A percentile compares a stretch with the other conserved stretches of the same genome.
These are phyloP conservation scores for Cavenderia fasciculata DNA, from an alignment of 78 protist genomes.

Conservation along the genomic window DNA sequence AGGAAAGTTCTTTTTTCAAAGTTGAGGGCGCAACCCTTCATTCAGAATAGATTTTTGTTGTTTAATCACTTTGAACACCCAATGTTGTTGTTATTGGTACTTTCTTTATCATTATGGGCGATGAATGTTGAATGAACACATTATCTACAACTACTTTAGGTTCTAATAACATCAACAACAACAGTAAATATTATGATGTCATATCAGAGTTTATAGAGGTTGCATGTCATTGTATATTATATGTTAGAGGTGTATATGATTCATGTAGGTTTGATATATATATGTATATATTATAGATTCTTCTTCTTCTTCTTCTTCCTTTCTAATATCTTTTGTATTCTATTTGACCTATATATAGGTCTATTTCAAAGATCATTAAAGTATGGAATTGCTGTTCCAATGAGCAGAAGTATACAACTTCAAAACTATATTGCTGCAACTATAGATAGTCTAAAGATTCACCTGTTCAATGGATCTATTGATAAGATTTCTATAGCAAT, in stretches of 20 bases:
- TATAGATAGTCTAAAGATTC: conserved; percentile 20
- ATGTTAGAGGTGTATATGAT: conserved; percentile 46
- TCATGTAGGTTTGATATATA: conserved; percentile 3
- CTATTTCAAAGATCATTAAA: conserved; percentile 33
- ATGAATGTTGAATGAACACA: no score
- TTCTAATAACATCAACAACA: background rate
- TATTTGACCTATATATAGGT: background rate
- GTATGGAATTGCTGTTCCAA: conserved; percentile 63
- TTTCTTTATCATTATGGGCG: no score
- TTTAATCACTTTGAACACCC: no score
- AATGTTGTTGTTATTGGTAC: no score
- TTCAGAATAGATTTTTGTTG: no score
- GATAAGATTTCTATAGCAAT: conserved; percentile 29
- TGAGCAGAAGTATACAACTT: conserved; percentile 1
- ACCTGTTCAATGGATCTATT: background rate
- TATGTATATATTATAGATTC: background rate
- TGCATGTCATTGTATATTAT: conserved; percentile 36
- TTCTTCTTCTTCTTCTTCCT: background rate
- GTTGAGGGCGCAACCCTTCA: no score
- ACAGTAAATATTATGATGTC: conserved; percentile 4
- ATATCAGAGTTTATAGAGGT: conserved; percentile 40
- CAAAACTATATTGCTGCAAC: conserved; percentile 10
- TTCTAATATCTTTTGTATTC: background rate
- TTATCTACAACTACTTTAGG: no score
- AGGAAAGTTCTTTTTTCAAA: no score